Evolutionary conservation across 2,329 filamentous ascomycete species (phyloP).

Genomic region (Fusarium virguliforme): DNA sequence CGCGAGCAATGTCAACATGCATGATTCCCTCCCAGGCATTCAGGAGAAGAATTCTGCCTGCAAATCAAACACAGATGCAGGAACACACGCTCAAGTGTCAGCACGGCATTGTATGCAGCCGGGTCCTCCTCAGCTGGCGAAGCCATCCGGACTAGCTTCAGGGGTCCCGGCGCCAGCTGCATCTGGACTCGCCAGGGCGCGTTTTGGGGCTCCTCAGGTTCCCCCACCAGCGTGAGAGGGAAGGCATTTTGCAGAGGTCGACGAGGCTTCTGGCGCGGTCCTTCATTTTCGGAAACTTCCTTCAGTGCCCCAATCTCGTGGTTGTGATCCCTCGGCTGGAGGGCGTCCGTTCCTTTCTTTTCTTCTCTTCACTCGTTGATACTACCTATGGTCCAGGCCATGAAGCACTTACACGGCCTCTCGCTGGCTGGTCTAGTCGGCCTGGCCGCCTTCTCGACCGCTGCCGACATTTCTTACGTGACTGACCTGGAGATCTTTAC

Average conservation of each 20-base stretch:
- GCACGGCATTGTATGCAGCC: slow-evolving; percentile 28
- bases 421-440: slow-evolving; percentile 21
- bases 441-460: slow-evolving; percentile 26
- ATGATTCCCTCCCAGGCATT: not conserved
- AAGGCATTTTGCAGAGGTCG: slow-evolving; percentile 24
- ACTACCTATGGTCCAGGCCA: slow-evolving; percentile 16
- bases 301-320: slow-evolving; percentile 20
- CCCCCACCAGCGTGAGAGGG: slow-evolving; percentile 32
- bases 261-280: slow-evolving; percentile 26
- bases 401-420: slow-evolving; percentile 46
- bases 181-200: slow-evolving; percentile 42
- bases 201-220: slow-evolving; percentile 28
- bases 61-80: slow-evolving; percentile 10
- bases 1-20: not conserved
- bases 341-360: slow-evolving; percentile 14
- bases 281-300: slow-evolving; percentile 23
- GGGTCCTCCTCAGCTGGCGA: slow-evolving; percentile 35
- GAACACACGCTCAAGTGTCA: slow-evolving; percentile 19
- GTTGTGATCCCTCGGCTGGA: slow-evolving; percentile 20
- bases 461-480: slow-evolving; percentile 59
- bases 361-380: slow-evolving; percentile 12
- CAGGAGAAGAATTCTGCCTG: not conserved
- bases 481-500: slow-evolving; percentile 63
- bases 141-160: slow-evolving; percentile 48
- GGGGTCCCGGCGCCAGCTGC: slow-evolving; percentile 43